Percentiles rank a stretch among this genome's conserved stretches.
Evolutionary conservation across 805 yeast species (phyloP).

Genomic region (Ogataea neopini): DNA sequence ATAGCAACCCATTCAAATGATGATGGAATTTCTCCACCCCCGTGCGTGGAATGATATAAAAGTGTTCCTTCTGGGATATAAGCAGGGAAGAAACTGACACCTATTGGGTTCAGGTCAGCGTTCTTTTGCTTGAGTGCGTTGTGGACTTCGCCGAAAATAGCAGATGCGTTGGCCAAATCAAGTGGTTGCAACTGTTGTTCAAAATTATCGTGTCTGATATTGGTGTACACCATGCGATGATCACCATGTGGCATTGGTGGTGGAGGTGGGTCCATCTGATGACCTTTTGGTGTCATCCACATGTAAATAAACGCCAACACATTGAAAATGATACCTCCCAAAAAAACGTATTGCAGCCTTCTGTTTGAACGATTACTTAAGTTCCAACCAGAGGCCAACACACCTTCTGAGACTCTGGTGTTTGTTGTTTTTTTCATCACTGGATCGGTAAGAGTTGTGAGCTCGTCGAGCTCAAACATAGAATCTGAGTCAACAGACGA

Average conservation of each 20-base stretch:
- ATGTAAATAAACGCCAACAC: conserved; percentile 3
- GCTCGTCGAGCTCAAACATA: conserved; percentile 1
- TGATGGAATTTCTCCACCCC: conserved; percentile 40
- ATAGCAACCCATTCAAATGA: conserved; percentile 64
- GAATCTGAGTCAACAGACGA: not conserved
- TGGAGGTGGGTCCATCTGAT: not conserved
- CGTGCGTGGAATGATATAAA: conserved; percentile 52
- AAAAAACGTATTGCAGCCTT: not conserved
- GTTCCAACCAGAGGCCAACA: not conserved
- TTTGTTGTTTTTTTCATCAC: not conserved
- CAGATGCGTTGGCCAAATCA: conserved; percentile 50
- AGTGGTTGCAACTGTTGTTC: conserved; percentile 31
- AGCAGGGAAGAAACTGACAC: conserved; percentile 61
- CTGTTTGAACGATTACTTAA: not conserved
- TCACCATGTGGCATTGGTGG: not conserved
- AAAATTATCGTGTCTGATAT: conserved; percentile 24
- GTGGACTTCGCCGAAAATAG: conserved; percentile 55
- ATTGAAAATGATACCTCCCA: conserved; percentile 1
- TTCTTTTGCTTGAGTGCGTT: conserved; percentile 54
- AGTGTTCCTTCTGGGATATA: conserved; percentile 59
- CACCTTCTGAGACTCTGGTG: not conserved
- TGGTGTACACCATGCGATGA: not conserved
- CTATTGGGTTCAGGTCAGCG: conserved; percentile 53
- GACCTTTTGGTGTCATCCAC: not conserved
- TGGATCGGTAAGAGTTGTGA: not conserved